Evolutionary conservation across 179 eudicot genomes (phyloP), one percentile per base, ranked within the genome.

Genomic region (Patellifolia procumbens): DNA sequence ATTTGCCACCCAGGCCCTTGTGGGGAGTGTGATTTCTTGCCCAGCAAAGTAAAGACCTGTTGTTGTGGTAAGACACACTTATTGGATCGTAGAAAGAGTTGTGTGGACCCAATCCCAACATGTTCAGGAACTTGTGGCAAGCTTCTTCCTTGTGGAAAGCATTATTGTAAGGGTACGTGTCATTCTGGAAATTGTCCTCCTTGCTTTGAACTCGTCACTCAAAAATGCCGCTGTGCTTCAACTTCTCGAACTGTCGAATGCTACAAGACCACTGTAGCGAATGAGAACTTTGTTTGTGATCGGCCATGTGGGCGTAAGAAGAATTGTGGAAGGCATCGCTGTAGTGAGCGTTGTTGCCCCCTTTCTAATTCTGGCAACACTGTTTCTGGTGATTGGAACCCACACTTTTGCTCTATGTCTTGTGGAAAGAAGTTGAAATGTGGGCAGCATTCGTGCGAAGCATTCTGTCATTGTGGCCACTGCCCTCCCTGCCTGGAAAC

Each of bases 401-500:
- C 97, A 13, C 97, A 95, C 68, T 82, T 95, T 64, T 95, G 99
- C 75, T 85, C 97, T 24, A 95, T 91, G 86, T 83, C 92, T 2
- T 95, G 99, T 81, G 99, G 86, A 70, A 95, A 95, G 90, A 95
- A 91, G 89, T 81, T 91, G 65, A 88, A 94, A 73, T 95, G 99
- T 68, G 99, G 99, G 79, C 96, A 95, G 79, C 97, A 95, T 82
- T 82, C 95, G 10, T 93, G 99, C 31, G 85, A 77, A 22, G 85
- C 92, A 8, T 81, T 88, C 59, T 95, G 97, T 84, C 99, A 93
- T 79, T 93, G 97, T 75, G 99, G 99, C 19, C 99, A 95, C 66
- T 95, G 99, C 70, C 97, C 99, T 80, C 97, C 95, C 22, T 95
- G 99, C 84, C 83, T 88, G n/a, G 99, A 95, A 83, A 93, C 95